Conservation (phyloP, 2,329 filamentous ascomycete genomes). For the Penicillium sp. region DNA sequence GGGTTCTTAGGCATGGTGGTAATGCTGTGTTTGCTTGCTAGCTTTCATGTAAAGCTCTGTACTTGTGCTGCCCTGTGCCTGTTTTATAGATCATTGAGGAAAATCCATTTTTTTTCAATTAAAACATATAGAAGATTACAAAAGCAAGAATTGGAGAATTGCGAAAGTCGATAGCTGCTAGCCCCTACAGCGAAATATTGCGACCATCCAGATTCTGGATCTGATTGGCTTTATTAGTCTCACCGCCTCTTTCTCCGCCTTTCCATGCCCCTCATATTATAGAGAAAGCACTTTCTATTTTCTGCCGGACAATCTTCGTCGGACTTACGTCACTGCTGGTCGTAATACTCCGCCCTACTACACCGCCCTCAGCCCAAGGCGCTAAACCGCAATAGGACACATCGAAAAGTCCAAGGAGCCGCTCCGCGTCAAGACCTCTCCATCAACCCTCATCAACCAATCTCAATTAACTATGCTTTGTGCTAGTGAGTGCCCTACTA, state of each 20-base stretch:
- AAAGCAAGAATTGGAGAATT: neutral
- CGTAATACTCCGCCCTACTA: neutral
- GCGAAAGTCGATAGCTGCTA: neutral
- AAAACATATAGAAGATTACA: neutral
- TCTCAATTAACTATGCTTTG: slow-evolving; percentile 54
- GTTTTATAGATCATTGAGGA: slow-evolving; percentile 1
- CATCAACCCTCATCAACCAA: slow-evolving; percentile 25
- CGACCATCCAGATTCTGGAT: neutral
- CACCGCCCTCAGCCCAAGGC: slow-evolving; percentile 27
- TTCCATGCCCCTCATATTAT: too few relatives aligned
- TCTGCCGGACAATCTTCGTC: neutral
- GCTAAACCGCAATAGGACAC: slow-evolving; percentile 36
- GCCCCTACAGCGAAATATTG: neutral
- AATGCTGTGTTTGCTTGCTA: slow-evolving; percentile 7
- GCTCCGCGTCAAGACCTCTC: slow-evolving; percentile 31
- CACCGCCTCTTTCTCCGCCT: neutral
- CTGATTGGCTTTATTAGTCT: neutral
- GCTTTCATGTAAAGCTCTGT: slow-evolving; percentile 16
- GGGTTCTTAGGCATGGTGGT: slow-evolving; percentile 43
- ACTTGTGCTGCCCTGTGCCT: slow-evolving; percentile 7
- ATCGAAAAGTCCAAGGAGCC: slow-evolving; percentile 41
- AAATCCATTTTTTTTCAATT: slow-evolving; percentile 4
- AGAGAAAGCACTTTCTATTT: neutral
- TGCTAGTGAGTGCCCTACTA: slow-evolving; percentile 56
- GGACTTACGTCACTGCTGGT: neutral